phyloP scores from a whole-genome alignment of 495 filamentous ascomycete genomes.

The Aspergillus sclerotiicarbonarius region DNA sequence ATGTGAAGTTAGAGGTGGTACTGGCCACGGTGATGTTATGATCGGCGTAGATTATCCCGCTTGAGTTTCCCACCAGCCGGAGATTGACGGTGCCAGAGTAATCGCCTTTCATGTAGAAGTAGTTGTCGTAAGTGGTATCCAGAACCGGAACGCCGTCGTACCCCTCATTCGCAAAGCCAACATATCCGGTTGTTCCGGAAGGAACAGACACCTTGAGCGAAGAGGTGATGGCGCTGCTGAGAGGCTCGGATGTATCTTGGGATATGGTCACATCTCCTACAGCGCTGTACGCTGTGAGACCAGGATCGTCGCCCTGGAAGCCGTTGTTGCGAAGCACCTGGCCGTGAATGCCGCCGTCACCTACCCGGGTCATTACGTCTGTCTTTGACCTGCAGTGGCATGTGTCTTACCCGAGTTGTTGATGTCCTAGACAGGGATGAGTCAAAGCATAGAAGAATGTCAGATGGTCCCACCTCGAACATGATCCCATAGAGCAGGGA shows the following conservation, averaged over 20 bases:
- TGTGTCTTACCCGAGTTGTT: constrained; percentile 58
- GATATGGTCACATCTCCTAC: constrained; percentile 51
- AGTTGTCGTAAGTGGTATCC: constrained; percentile 49
- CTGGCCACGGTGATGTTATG: constrained; percentile 27
- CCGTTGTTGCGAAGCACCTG: constrained; percentile 71
- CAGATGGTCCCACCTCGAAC: constrained; percentile 46
- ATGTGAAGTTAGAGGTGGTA: constrained; percentile 26
- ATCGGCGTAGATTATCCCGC: constrained; percentile 30
- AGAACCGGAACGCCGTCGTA: constrained; percentile 65
- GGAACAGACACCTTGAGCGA: constrained; percentile 53
- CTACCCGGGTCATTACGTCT: background rate
- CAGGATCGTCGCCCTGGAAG: constrained; percentile 56
- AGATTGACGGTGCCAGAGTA: constrained; percentile 32
- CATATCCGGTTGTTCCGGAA: constrained; percentile 32
- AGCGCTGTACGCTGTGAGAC: constrained; percentile 52
- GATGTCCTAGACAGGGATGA: constrained; percentile 51
- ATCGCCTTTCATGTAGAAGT: constrained; percentile 56
- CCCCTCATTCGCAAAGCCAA: constrained; percentile 58
- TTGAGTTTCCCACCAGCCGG: constrained; percentile 28
- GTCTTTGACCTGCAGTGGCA: too few species aligned
- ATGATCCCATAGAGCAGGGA: constrained; percentile 56
- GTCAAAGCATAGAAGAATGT: too few species aligned
- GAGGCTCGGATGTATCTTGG: constrained; percentile 49
- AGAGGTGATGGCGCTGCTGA: constrained; percentile 59
- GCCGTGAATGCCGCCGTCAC: constrained; percentile 72